Base-by-base conservation (phyloP, 2,329 filamentous ascomycete species). In the Pseudocercospora macadamiae region DNA sequence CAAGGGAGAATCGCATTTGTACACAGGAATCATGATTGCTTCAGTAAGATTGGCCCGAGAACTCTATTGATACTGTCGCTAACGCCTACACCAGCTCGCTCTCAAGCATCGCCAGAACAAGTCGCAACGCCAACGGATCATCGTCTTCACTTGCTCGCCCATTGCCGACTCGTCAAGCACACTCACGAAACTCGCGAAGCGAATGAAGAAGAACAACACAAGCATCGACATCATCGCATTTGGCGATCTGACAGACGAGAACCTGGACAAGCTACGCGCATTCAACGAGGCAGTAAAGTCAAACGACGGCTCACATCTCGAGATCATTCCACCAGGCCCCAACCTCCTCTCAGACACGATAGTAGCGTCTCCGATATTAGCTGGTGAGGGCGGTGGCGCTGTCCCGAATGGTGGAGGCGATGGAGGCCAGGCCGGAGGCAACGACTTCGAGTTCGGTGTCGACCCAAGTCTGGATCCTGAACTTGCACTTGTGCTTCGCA, bases 51-150 rank as follows among this genome's bases (percentile, higher is more conserved):
- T 34, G 2, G 21, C 4, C 19, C 30, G 42, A 49, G 28, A 12
- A 9, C n/a, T 21, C 19, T 16, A 26, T 21, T 18, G 10, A 44
- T 14, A 6, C 8, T 4, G 37, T 6, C 10, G 39, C 30, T 42
- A 36, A 42, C 16, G 6, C 21, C 55, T 48, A 32, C 28, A 66
- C n/a, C 72, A 97, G 93, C 85, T 99, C 70, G 95, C 95, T 37
- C 84, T 99, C 70, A 97, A 97, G 80, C 95, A 99, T 79, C 89
- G 95, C 71, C 93, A 96, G 79, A 97, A 99, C 80, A 96, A 96
- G 78, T 91, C 91, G 49, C 95, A 97, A 79, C 87, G 91, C 69
- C 93, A 96, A 82, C 90, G 95, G 67, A 96, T 99, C 82, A 89
- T 99, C 77, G 92, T 96, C 61, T 97, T 99, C 76, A 89, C 93